Conservation (phyloP, 2,329 filamentous ascomycete genomes). For the Scedosporium dehoogii region DNA sequence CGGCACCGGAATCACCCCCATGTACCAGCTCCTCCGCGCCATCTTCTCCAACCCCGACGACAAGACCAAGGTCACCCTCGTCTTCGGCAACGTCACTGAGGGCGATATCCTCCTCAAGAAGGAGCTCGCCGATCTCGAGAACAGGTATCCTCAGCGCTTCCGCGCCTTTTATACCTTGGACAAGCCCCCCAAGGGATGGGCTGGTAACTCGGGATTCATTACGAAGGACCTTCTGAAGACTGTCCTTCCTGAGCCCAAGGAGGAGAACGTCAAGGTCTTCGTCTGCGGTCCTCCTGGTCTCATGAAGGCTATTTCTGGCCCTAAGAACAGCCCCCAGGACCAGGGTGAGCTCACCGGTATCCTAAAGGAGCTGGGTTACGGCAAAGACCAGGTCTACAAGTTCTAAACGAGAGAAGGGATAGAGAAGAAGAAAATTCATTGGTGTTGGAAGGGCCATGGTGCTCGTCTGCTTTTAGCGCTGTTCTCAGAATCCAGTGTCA, state of each 20-base stretch:
- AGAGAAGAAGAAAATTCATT: not conserved
- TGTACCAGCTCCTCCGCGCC: slow-evolving; percentile 86
- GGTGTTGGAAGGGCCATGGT: not conserved
- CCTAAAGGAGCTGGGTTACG: slow-evolving; percentile 69
- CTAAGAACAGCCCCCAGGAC: slow-evolving; percentile 84
- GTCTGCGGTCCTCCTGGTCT: slow-evolving; percentile 87
- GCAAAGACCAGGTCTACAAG: slow-evolving; percentile 80
- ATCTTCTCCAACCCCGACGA: slow-evolving; percentile 96
- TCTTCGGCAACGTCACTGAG: slow-evolving; percentile 85
- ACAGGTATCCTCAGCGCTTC: slow-evolving; percentile 92
- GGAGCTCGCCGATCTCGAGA: slow-evolving; percentile 80
- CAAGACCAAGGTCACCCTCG: slow-evolving; percentile 93
- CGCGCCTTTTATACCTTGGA: slow-evolving; percentile 89
- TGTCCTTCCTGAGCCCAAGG: slow-evolving; percentile 85
- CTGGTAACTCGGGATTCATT: slow-evolving; percentile 68
- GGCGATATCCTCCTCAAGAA: slow-evolving; percentile 85
- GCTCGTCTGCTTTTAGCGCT: not conserved
- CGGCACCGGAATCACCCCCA: slow-evolving; percentile 92
- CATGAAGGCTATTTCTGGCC: slow-evolving; percentile 86
- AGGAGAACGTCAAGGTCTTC: slow-evolving; percentile 89
- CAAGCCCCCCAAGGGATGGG: slow-evolving; percentile 70
- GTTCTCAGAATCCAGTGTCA: not conserved
- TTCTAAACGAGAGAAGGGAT: slow-evolving; percentile 43
- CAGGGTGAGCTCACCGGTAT: slow-evolving; percentile 82
- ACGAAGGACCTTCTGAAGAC: slow-evolving; percentile 91